These are phyloP conservation scores for Aspergillus incahuasiensis DNA, from an alignment of 495 filamentous ascomycete genomes.

Conservation along the genomic window DNA sequence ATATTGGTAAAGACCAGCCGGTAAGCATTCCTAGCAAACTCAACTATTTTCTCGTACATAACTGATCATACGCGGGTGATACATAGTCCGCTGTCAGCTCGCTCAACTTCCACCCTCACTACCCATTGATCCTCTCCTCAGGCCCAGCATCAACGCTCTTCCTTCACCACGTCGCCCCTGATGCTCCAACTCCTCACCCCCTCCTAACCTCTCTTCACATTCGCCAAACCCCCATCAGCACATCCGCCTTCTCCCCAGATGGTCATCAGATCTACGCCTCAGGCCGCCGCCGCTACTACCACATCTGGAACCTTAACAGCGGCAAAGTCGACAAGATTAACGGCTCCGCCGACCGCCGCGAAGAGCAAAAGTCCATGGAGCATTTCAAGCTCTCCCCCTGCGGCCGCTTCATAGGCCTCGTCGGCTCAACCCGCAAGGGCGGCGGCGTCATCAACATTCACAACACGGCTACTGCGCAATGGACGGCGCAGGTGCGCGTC, in stretches of 20 bases:
- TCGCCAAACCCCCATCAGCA: constrained; percentile 70
- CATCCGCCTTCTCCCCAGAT: constrained; percentile 61
- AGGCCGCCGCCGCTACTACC: constrained; percentile 84
- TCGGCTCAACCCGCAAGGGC: constrained; percentile 72
- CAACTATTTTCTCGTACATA: constrained; percentile 18
- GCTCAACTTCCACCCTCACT: constrained; percentile 80
- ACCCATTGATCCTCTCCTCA: constrained; percentile 84
- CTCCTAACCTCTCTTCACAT: constrained; percentile 86
- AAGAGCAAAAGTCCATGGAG: constrained; percentile 88
- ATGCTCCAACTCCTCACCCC: constrained; percentile 73
- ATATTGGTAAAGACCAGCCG: constrained; percentile 55
- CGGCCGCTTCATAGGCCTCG: constrained; percentile 76
- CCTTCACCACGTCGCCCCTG: constrained; percentile 79
- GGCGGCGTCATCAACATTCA: constrained; percentile 86
- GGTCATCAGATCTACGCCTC: constrained; percentile 68
- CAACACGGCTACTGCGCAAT: constrained; percentile 75
- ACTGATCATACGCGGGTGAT: background rate
- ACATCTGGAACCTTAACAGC: constrained; percentile 82
- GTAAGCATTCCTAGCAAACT: constrained; percentile 35
- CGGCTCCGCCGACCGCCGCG: constrained; percentile 59
- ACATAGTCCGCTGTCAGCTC: constrained; percentile 70
- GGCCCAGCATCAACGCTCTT: constrained; percentile 78
- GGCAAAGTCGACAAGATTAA: constrained; percentile 82
- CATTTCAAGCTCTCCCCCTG: constrained; percentile 78
- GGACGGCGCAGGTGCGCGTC: constrained; percentile 77